Base-by-base conservation (phyloP, 2,329 filamentous ascomycete species). In the Phialophora macrospora region DNA sequence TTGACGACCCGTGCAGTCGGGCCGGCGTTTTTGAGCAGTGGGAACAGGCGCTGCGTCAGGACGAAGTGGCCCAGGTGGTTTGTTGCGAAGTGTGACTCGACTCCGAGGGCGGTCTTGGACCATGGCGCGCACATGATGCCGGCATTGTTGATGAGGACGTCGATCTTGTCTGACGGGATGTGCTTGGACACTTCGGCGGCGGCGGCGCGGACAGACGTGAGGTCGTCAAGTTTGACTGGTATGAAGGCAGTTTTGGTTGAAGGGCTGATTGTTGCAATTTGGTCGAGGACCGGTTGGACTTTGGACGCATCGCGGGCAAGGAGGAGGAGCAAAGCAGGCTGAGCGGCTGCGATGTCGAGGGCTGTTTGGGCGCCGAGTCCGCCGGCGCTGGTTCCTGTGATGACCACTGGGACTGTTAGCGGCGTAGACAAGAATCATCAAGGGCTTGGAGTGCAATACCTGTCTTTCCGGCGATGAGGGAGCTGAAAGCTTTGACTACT, bases 121-220 rank as follows among this genome's bases (percentile, higher is more conserved):
- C 68, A 71, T 7, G 65, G 64, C 2, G 6, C 7, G 4, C 24
- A 62, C 12, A 60, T 34, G 9, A 74, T 65, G 28, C 76, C 76
- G n/a, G 78, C 78, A 70, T 80, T 80, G 64, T 78, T 74, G 8
- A 80, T 57, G 1, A 77, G 68, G 28, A 73, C 68, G 56, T 80
- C 77, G 78, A 56, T 17, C 76, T 66, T 7, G 72, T 22, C 4
- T 79, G 70, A 1, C 63, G 22, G 9, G 72, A 6, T 9, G n/a
- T 65, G 14, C 71, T 68, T 71, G 66, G 82, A 79, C 52, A 78
- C 72, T 9, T 75, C 76, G 22, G 80, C 76, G 2, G 28, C 11
- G 2, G 62, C 44, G 11, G 11, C 54, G 2, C 5, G 46, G 6
- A 49, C 46, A 22, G 8, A 9, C 6, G 46, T n/a, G 9, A 49